These are phyloP conservation scores for Xylaria sp. DNA, from an alignment of 2,329 filamentous ascomycete species.

Conservation along the genomic window DNA sequence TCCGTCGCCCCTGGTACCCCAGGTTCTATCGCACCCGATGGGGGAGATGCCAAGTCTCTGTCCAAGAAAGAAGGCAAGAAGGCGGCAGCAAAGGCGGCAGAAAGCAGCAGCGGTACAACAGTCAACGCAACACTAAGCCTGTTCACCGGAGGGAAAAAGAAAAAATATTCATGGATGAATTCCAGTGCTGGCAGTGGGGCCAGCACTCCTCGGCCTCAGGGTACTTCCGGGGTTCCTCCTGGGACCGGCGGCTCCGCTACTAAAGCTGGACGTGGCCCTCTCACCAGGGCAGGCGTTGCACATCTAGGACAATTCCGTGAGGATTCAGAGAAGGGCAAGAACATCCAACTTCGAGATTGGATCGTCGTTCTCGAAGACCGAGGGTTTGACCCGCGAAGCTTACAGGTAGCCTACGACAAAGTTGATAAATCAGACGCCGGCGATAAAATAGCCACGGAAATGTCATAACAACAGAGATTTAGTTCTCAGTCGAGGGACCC, in stretches of 20 bases:
- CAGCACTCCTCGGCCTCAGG: conserved; percentile 57
- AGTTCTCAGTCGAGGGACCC: conserved; percentile 1
- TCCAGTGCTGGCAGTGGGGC: conserved; percentile 62
- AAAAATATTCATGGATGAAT: conserved; percentile 82
- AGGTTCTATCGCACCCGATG: conserved; percentile 70
- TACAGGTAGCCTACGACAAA: conserved; percentile 67
- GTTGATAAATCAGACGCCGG: conserved; percentile 59
- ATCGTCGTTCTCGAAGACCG: conserved; percentile 82
- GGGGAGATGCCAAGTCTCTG: conserved; percentile 68
- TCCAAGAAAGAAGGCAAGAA: conserved; percentile 89
- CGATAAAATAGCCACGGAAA: conserved; percentile 41
- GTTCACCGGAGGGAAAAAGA: conserved; percentile 71
- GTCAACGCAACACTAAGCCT: conserved; percentile 86
- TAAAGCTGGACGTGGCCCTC: conserved; percentile 49
- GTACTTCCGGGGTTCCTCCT: conserved; percentile 48
- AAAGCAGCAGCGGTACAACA: conserved; percentile 77
- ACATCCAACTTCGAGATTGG: conserved; percentile 87
- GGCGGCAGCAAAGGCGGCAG: conserved; percentile 77
- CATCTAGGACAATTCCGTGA: conserved; percentile 81
- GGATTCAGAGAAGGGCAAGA: conserved; percentile 77
- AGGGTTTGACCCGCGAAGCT: conserved; percentile 70
- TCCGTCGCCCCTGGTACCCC: conserved; percentile 70
- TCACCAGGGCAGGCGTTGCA: conserved; percentile 69
- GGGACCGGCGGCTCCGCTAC: conserved; percentile 47
- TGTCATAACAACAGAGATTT: conserved; percentile 5